Evolutionary conservation across 768 basidiomycete species (phyloP), one percentile per base, ranked within the genome.

Genomic region (Leucosporidium creatinivorum): DNA sequence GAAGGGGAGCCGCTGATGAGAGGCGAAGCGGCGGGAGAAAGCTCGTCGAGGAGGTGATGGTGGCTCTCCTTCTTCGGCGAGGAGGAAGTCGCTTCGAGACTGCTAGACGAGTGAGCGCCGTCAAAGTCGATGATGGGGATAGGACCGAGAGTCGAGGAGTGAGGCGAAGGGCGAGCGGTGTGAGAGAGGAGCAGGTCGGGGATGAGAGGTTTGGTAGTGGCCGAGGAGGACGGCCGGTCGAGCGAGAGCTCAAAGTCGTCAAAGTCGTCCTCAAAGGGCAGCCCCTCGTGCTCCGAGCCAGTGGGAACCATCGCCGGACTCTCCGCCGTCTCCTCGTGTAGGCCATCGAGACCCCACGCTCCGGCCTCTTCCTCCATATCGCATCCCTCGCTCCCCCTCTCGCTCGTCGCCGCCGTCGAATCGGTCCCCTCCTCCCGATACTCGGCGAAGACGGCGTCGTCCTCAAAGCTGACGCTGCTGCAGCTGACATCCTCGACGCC

Each of bases 391-490:
- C 39, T 4, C 39, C 63, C 69, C n/a, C 26, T 39, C 23, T 70
- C 66, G 39, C 63, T 66, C 58, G 70, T 72, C 49, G 61, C 62
- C 2, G 66, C 58, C 21, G 69, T 62, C 50, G 64, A 62, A 4
- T 49, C 60, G n/a, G 65, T 63, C 6, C 54, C 67, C 21, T 55
- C 58, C 13, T 68, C 68, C 3, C 65, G 33, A 54, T 3, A 48
- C 15, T 71, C 67, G 3, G 73, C 69, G 23, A 74, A 68, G 39
- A 74, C 73, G 26, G 73, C 73, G 33, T 74, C 73, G 52, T 72
- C 73, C 54, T 74, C 73, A 64, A 74, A 74, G 28, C 68, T 70
- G 58, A 74, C 33, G 15, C 47, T 55, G 17, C 44, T 58, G 12
- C 36, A 58, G 13, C n/a, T 23, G 39, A 36, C 36, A 18, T 18